Evolutionary conservation across 805 yeast genomes (phyloP), one percentile per base, ranked within the genome.

Genomic region (Teunomyces pallodes): DNA sequence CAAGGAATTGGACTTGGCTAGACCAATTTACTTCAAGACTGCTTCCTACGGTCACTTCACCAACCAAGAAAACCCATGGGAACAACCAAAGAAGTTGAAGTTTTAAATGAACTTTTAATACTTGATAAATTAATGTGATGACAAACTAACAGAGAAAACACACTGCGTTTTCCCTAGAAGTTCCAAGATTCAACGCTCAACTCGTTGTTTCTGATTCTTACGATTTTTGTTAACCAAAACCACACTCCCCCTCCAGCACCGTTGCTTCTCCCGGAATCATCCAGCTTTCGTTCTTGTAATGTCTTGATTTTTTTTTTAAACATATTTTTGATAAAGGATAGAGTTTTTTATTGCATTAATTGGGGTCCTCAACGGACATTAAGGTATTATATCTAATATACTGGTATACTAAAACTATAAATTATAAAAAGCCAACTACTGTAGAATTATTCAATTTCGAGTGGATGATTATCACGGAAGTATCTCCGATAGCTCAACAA

Each of bases 41-140:
- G 99, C 99, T 65, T 87, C 96, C 49, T 92, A 94, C 76, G 99
- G 99, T 72, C 99, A 94, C 79, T 94, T 94, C 88, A 94, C 99
- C 70, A 89, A 94, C 87, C 99, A 92, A 82, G 86, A 85, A 69
- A 87, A 90, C 85, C 80, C 97, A 66, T 94, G 99, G 99, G 99
- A 94, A 83, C 84, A 88, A 77, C 96, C 97, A 76, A 90, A 86
- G 80, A 76, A 78, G 62, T 82, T 87, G 72, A 75, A 72, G 60
- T 79, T 77, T 54, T 86, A 83, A 74, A 51, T 20, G 32, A 14
- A 28, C 42, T 38, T 49, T 41, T 52, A 48, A 51, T 50, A 58
- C 65, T 65, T 64, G 58, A 61, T 32, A 61, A 69, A 65, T 70
- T 71, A 71, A 72, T 72, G 77, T 69, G 65, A 70, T 65, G 71